Evolutionary conservation across 805 yeast genomes (phyloP).

Genomic region (Danielozyma ontarioensis): DNA sequence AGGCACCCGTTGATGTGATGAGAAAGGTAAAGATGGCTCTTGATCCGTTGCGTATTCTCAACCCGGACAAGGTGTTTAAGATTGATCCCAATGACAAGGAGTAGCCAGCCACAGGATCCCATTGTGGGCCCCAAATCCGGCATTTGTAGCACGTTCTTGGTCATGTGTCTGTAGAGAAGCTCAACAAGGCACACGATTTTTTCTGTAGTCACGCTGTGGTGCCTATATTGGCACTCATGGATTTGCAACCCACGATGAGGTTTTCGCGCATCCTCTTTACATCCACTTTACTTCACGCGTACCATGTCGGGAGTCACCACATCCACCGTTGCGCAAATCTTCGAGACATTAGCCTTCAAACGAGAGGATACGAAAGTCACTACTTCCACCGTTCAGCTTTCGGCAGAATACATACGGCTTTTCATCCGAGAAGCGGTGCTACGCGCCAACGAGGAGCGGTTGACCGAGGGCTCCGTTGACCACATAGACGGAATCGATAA

Average conservation of each 20-base stretch:
- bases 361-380: conserved; percentile 43
- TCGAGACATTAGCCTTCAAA: conserved; percentile 47
- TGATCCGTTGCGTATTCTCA: conserved; percentile 18
- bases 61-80: conserved; percentile 18
- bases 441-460: conserved; percentile 51
- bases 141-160: too few relatives aligned
- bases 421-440: conserved; percentile 56
- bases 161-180: too few relatives aligned
- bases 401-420: conserved; percentile 50
- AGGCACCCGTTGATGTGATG: conserved; percentile 16
- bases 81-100: conserved; percentile 15
- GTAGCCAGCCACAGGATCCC: too few relatives aligned
- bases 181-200: too few relatives aligned
- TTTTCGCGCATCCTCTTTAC: too few relatives aligned
- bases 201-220: too few relatives aligned
- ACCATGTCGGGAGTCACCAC: not conserved
- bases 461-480: conserved; percentile 20
- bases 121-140: too few relatives aligned
- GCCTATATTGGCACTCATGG: too few relatives aligned
- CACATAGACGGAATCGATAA: conserved; percentile 32
- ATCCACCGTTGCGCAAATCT: conserved; percentile 44
- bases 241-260: too few relatives aligned
- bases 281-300: too few relatives aligned
- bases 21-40: conserved; percentile 13
- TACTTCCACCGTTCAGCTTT: conserved; percentile 42